Conservation (phyloP, 495 filamentous ascomycete genomes). For the Hypomontagnella submonticulosa region DNA sequence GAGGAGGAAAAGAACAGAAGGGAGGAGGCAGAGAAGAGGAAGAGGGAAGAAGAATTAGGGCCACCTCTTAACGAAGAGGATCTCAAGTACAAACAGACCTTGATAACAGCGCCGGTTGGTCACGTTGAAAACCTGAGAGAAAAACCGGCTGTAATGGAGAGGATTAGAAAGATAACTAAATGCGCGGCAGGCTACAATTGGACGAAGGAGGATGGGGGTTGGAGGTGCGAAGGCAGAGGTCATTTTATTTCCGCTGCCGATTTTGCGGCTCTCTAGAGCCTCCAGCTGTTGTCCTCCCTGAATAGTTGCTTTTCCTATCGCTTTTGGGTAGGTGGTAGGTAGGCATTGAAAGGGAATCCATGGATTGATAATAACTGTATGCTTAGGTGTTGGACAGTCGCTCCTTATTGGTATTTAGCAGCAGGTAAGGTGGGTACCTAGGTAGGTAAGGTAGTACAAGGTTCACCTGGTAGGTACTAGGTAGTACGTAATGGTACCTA, state of each 20-base stretch:
- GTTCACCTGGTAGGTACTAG: no score
- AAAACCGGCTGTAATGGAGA: background rate
- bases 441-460: no score
- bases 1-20: background rate
- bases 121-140: background rate
- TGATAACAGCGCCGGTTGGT: background rate
- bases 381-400: no score
- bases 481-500: no score
- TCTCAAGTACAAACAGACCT: background rate
- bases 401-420: no score
- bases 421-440: no score
- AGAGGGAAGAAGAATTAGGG: background rate
- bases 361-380: no score
- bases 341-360: no score
- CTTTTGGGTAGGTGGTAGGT: no score
- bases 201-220: slow-evolving; percentile 5
- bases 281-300: background rate
- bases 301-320: no score
- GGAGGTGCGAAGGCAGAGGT: background rate
- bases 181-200: slow-evolving; percentile 3
- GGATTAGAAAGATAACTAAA: background rate
- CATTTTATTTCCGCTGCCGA: background rate
- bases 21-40: background rate
- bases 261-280: slow-evolving; percentile 7
- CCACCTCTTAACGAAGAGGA: slow-evolving; percentile 4